Evolutionary conservation across 1,139 yeast genomes (phyloP), one percentile per base, ranked within the genome.

Genomic region (Maudiozyma humilis): DNA sequence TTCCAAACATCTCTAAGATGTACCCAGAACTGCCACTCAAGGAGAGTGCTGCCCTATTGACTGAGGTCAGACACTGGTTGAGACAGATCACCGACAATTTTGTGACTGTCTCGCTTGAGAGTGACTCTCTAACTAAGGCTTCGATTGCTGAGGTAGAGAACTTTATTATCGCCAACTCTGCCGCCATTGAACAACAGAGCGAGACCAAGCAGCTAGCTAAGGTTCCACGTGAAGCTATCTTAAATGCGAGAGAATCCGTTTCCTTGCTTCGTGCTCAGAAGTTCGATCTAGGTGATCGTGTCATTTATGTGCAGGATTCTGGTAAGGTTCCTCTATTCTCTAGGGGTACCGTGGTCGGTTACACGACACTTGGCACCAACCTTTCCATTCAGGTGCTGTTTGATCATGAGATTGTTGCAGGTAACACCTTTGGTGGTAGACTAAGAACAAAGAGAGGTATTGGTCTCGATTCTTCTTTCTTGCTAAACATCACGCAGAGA

Each of bases 321-420:
- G 97, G 97, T 46, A 88, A 87, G 59, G 95, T 89, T 14, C 95
- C 96, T 31, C 67, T 81, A 46, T 86, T 83, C 58, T 75, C 88
- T 18, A 82, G 85, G 56, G 99, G 99, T 60, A 88, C 96, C 1
- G 95, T 91, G 44, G 83, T 85, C 43, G 88, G 91, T 4, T 79
- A 85, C 51, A 76, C 77, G 38, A 77, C 87, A 27, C 64, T 74
- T 44, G 86, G 86, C 1, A 69, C 77, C 33, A 64, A 60, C 42
- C 64, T 74, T 12, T 70, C 76, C 0, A 59, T 70, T 27, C 89
- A 84, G 51, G 80, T 93, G 42, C 65, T 91, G 36, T 93, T 91
- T 70, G 99, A 93, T 59, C 67, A 72, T 44, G 86, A 89, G 40
- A 72, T 91, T 51, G 73, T 87, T 49, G 83, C 93, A 44, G 97